phyloP scores from a whole-genome alignment of 1,139 yeast genomes.

The Lizanozyma gosingica region DNA sequence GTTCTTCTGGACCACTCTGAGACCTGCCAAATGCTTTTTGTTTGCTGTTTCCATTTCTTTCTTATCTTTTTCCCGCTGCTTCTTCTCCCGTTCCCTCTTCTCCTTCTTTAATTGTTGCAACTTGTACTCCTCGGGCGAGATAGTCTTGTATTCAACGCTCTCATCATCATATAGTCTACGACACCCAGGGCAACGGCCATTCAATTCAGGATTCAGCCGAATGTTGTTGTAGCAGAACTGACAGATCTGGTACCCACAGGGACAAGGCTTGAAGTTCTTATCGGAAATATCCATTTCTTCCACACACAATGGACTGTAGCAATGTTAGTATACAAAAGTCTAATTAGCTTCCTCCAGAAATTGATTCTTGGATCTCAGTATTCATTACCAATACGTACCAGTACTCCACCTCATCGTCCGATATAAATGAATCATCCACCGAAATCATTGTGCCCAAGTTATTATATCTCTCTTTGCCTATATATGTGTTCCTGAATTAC shows the following conservation, averaged over 20 bases:
- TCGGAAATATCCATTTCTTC: constrained; percentile 97
- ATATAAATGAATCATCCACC: constrained; percentile 45
- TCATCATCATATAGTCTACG: constrained; percentile 92
- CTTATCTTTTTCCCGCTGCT: constrained; percentile 84
- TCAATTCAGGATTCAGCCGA: constrained; percentile 87
- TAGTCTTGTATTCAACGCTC: constrained; percentile 74
- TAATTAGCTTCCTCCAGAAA: background rate
- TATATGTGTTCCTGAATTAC: no score
- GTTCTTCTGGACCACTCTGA: constrained; percentile 96
- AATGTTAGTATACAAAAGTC: constrained; percentile 7
- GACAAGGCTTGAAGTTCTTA: constrained; percentile 95
- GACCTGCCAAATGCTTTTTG: constrained; percentile 90
- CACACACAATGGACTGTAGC: constrained; percentile 77
- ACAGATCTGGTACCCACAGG: constrained; percentile 97
- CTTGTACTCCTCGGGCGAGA: constrained; percentile 79
- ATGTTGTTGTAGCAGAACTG: constrained; percentile 97
- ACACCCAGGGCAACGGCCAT: constrained; percentile 97
- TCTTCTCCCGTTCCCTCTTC: constrained; percentile 76
- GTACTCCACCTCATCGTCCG: constrained; percentile 75
- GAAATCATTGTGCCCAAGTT: constrained; percentile 16
- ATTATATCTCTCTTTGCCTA: no score
- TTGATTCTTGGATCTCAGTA: background rate
- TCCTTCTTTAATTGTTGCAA: constrained; percentile 72
- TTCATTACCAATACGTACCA: constrained; percentile 33
- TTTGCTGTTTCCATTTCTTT: constrained; percentile 85